Base-by-base conservation (phyloP, 129 eudicot species). In the Flaveria robusta region DNA sequence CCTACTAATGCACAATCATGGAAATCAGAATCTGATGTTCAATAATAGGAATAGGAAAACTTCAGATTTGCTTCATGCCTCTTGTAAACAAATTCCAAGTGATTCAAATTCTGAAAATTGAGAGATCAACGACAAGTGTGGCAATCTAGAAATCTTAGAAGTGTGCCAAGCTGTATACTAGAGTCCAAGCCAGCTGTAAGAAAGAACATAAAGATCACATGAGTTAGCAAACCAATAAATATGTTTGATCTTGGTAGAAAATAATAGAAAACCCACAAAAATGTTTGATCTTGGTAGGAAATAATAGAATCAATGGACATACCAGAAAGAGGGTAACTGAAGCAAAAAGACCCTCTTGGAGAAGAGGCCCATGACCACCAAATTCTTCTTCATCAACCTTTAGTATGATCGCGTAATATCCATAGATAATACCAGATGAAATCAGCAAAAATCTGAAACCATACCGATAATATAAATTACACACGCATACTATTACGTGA, bases 281-380 rank as follows among this genome's bases (percentile, higher is more conserved):
- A 58, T 9, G 34, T 8, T 58, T 20, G 60, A 6, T 31, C 64
- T 7, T 23, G 42, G 3, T 70, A 11, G 14, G 0, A 42, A 16
- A 71, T 12, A 66, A 59, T 11, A 9, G 37, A 70, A 64, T 64
- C 22, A n/a, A 34, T 22, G 23, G 34, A 47, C 19, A 65, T 19
- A 93, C 98, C 97, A 93, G 90, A 86, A 93, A 93, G 67, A 93
- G 94, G 8, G 89, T 83, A 39, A 93, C 34, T 26, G 98, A 90
- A 77, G 94, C 97, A 79, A 93, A 93, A 56, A 93, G 92, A 4
- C 98, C 98, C 87, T 93, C 98, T 60, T 90, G 98, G 62, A 93
- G 97, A 66, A 93, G 98, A 58, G 97, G 84, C 22, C 96, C 91
- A 70, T 90, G 98, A 39, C 98, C 98, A 13, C 98, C 97, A 78